Evolutionary conservation across 2,329 filamentous ascomycete genomes (phyloP), one percentile per base, ranked within the genome.

Genomic region (Trichoderma hamatum): DNA sequence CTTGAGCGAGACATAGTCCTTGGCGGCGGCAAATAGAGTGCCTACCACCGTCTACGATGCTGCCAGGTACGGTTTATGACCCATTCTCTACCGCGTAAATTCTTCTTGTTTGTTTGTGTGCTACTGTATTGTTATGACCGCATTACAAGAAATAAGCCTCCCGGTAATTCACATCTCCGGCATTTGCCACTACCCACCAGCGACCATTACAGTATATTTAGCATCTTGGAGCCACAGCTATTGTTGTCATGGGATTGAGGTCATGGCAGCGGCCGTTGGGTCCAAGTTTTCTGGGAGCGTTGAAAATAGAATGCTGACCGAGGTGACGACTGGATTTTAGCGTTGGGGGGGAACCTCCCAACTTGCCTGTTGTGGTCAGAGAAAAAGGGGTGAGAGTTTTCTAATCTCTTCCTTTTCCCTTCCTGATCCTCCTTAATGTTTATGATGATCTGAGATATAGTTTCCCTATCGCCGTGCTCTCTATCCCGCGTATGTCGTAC

Each of bases 221-320:
- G 46, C 46, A 49, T 24, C 4, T 24, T 49, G 46, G 46, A 49
- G 21, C 16, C n/a, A 49, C 9, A 13, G 60, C 4, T 32, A 34
- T 63, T n/a, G 46, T 21, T n/a, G 46, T 54, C 61, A 54, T 64
- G 46, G 11, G 61, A 54, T 49, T 49, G 46, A 24, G 46, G 46
- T 21, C 21, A 21, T 24, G 24, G 11, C 46, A 19, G 46, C n/a
- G 24, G 46, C 49, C 46, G 61, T n/a, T 32, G 51, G 19, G 39
- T n/a, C 52, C 49, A 30, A 39, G 61, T n/a, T 13, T 24, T 49
- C 14, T 32, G 46, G 60, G 49, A 51, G 16, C 30, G 10, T 54
- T 24, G 61, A 39, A 21, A 64, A 64, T 64, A 64, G 46, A 52
- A 52, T 64, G 61, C 61, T 64, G 61, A 64, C 46, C 52, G 61